Evolutionary conservation across 805 yeast species (phyloP).

Genomic region (Pichia phayaonensis): DNA sequence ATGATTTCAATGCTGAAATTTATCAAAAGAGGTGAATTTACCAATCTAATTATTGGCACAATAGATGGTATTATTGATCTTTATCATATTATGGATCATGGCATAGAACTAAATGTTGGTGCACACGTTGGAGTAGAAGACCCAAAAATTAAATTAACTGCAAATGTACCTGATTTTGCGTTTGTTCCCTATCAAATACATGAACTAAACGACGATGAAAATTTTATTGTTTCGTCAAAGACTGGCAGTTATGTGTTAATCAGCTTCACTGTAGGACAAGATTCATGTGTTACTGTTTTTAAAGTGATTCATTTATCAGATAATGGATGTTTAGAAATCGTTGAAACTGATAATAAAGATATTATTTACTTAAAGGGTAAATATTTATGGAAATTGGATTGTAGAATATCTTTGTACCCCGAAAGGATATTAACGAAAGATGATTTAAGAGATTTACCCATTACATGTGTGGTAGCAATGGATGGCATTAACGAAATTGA

Average conservation of each 20-base stretch:
- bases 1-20: neutral
- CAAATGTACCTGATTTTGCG: neutral
- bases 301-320: slow-evolving; percentile 12
- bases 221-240: slow-evolving; percentile 17
- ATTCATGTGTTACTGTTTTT: neutral
- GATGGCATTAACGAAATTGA: neutral
- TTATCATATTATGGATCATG: neutral
- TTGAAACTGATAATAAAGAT: neutral
- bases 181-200: slow-evolving; percentile 3
- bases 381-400: slow-evolving; percentile 24
- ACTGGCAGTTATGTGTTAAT: slow-evolving; percentile 16
- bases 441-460: slow-evolving; percentile 7
- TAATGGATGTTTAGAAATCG: slow-evolving; percentile 15
- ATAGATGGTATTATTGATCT: neutral
- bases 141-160: neutral
- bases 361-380: slow-evolving; percentile 17
- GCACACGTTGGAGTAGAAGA: neutral
- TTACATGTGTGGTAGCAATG: neutral
- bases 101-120: neutral
- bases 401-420: slow-evolving; percentile 19
- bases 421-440: slow-evolving; percentile 18
- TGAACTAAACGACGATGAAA: neutral
- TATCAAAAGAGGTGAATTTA: neutral
- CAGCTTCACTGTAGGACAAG: neutral
- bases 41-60: neutral